Percentiles rank a stretch among this genome's conserved stretches.
phyloP scores from a whole-genome alignment of 2,329 filamentous ascomycete species.

The Aspergillus clavatus region DNA sequence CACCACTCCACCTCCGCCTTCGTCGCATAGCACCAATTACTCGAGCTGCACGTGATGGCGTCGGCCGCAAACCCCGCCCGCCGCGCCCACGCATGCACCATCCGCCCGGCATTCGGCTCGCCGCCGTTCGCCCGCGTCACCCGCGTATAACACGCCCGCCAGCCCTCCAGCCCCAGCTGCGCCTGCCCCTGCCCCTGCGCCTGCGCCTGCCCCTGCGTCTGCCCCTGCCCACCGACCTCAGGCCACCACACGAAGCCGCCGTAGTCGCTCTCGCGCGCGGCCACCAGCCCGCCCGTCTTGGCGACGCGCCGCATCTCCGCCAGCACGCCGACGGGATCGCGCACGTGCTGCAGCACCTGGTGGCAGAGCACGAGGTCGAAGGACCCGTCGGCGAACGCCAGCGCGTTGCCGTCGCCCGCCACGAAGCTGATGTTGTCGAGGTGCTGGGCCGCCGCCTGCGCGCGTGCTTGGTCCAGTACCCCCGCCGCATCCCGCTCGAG shows the following conservation, averaged over 20 bases:
- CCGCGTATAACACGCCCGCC: conserved; percentile 14
- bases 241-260: conserved; percentile 28
- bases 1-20: conserved; percentile 25
- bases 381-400: conserved; percentile 36
- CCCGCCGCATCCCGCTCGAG: conserved; percentile 24
- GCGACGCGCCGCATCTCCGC: conserved; percentile 51
- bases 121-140: conserved; percentile 19
- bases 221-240: conserved; percentile 1
- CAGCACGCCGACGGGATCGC: conserved; percentile 46
- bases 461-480: conserved; percentile 28
- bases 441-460: conserved; percentile 20
- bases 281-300: conserved; percentile 48
- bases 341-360: conserved; percentile 54
- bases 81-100: conserved; percentile 28
- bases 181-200: too few relatives aligned
- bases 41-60: conserved; percentile 18
- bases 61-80: conserved; percentile 22
- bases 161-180: conserved; percentile 18
- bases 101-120: conserved; percentile 18
- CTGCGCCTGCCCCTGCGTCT: too few relatives aligned
- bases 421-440: conserved; percentile 30
- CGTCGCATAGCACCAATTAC: conserved; percentile 27
- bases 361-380: conserved; percentile 58
- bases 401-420: conserved; percentile 36
- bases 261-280: conserved; percentile 35